Percentiles rank a stretch among this genome's conserved stretches.
Conservation (phyloP, 306 rosid genomes). For the Inga laurina region DNA sequence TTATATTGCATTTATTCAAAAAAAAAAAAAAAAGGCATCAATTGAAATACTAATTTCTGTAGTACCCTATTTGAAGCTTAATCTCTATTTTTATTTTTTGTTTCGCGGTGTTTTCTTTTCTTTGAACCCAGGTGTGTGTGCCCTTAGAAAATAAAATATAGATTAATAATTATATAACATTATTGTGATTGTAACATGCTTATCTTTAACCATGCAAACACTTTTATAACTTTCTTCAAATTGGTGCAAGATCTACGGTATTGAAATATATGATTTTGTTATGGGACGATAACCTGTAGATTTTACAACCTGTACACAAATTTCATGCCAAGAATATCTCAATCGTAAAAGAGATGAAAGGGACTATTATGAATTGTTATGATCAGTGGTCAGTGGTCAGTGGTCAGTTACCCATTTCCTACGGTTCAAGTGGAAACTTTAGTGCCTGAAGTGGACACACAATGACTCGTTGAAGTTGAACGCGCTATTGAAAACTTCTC, state of each 20-base stretch:
- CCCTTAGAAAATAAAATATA: neutral
- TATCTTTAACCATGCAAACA: neutral
- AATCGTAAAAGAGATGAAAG: neutral
- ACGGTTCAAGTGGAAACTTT: constrained; percentile 39
- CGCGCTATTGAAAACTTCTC: constrained; percentile 4
- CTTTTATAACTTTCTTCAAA: neutral
- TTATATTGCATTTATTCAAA: neutral
- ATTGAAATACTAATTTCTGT: neutral
- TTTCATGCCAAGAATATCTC: neutral
- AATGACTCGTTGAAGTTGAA: neutral
- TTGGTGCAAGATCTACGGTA: neutral
- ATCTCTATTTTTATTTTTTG: neutral
- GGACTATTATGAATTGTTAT: neutral
- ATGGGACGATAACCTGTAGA: too few relatives aligned
- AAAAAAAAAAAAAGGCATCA: neutral
- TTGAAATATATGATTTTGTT: neutral
- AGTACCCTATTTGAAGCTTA: neutral
- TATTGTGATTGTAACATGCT: neutral
- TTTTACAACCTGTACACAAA: neutral
- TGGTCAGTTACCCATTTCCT: constrained; percentile 26
- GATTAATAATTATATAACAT: neutral
- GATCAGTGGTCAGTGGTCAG: constrained; percentile 35
- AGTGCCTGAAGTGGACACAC: constrained; percentile 5
- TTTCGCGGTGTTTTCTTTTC: neutral
- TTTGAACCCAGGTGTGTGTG: too few relatives aligned